Conservation (phyloP, 2,329 filamentous ascomycete species). For the Eutypella sp. region DNA sequence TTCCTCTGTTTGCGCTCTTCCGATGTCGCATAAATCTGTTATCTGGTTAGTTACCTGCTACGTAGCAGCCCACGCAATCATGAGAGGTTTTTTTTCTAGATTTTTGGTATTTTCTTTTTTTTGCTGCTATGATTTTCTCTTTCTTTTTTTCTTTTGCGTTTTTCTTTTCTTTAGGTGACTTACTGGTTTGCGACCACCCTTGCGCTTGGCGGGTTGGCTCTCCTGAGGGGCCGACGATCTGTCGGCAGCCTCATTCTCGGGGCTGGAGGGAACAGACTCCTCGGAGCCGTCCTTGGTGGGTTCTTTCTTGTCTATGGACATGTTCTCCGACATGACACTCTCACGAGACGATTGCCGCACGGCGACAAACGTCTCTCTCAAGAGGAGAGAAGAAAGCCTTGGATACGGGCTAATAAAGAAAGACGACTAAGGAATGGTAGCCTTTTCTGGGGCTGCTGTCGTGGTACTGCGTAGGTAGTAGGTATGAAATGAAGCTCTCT, state of each 20-base stretch:
- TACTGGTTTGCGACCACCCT: conserved; percentile 96
- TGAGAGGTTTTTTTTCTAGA: no score
- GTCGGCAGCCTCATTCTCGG: conserved; percentile 50
- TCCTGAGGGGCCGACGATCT: conserved; percentile 40
- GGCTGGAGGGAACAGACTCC: conserved; percentile 56
- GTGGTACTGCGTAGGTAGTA: no score
- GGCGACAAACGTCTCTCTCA: conserved; percentile 37
- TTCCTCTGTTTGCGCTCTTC: conserved; percentile 98
- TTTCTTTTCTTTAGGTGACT: no score
- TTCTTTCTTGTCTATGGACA: conserved; percentile 62
- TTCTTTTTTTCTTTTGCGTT: no score
- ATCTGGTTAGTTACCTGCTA: conserved; percentile 10
- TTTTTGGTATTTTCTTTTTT: no score
- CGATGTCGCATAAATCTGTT: conserved; percentile 93
- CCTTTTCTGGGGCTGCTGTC: background rate
- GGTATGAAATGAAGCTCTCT: no score
- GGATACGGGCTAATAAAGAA: background rate
- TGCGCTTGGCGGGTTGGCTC: conserved; percentile 76
- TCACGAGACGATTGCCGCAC: conserved; percentile 35
- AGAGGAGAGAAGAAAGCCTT: conserved; percentile 7
- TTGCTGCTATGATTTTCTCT: no score
- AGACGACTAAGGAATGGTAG: background rate
- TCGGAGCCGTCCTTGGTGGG: conserved; percentile 54
- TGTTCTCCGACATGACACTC: conserved; percentile 59
- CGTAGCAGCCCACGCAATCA: no score